phyloP scores from a whole-genome alignment of 2,329 filamentous ascomycete genomes.

The Aspergillus sp. region DNA sequence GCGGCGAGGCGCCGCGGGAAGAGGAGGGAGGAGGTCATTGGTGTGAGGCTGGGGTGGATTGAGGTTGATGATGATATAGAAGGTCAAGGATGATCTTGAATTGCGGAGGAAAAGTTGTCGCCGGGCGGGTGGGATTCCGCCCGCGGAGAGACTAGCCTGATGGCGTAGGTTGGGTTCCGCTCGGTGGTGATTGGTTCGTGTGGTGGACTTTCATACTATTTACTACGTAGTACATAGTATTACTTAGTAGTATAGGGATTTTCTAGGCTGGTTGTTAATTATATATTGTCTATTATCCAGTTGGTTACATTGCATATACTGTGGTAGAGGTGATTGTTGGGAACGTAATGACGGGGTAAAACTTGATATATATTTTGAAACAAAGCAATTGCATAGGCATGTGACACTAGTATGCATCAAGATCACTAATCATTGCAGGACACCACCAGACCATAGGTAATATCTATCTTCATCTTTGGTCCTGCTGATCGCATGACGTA shows the following conservation, averaged over 20 bases:
- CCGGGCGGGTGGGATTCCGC: background rate
- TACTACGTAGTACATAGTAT: no score
- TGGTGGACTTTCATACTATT: no score
- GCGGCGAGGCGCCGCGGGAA: background rate
- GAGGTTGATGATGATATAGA: background rate
- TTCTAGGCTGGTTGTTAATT: no score
- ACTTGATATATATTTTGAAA: no score
- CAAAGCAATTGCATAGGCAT: background rate
- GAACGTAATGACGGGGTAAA: no score
- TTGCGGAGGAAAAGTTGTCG: constrained; percentile 2
- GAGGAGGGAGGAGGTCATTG: background rate
- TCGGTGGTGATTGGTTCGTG: background rate
- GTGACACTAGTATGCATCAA: background rate
- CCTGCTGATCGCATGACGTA: constrained; percentile 3
- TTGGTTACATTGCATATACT: no score
- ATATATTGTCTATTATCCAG: no score
- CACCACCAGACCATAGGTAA: background rate
- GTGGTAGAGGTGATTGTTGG: no score
- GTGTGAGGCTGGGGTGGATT: background rate
- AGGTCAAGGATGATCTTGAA: background rate
- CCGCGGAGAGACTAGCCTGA: constrained; percentile 1
- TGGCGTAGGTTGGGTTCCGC: constrained; percentile 5
- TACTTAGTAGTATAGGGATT: no score
- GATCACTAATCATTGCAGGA: background rate
- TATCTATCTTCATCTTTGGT: no score